Percentiles rank a stretch among this genome's conserved stretches.
Conservation (phyloP, 2,329 filamentous ascomycete genomes). For the Sphaerostilbella broomeana region DNA sequence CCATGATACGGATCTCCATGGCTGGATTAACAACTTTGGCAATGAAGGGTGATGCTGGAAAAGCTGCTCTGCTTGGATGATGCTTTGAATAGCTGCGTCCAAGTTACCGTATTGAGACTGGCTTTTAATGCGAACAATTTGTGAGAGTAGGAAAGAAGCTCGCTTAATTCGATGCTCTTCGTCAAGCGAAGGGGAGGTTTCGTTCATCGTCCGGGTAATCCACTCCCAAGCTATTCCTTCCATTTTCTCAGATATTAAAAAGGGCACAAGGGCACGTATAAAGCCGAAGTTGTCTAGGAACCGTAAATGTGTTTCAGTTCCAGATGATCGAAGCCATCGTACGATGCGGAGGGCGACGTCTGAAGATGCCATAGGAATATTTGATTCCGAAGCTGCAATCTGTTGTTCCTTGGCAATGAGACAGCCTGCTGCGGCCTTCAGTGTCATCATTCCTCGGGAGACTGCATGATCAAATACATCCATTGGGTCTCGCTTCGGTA, state of each 20-base stretch:
- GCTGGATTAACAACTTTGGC: constrained; percentile 30
- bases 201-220: constrained; percentile 37
- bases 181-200: constrained; percentile 16
- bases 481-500: constrained; percentile 38
- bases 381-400: constrained; percentile 22
- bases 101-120: constrained; percentile 35
- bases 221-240: constrained; percentile 48
- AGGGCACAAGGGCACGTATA: constrained; percentile 37
- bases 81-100: constrained; percentile 42
- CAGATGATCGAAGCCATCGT: constrained; percentile 48
- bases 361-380: constrained; percentile 31
- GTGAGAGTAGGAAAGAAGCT: constrained; percentile 29
- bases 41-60: constrained; percentile 32
- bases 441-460: constrained; percentile 49
- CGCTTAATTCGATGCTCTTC: constrained; percentile 22
- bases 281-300: constrained; percentile 39
- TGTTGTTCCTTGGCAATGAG: constrained; percentile 41
- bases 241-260: constrained; percentile 46
- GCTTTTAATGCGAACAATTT: constrained; percentile 38
- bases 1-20: constrained; percentile 46
- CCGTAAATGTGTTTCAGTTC: constrained; percentile 37
- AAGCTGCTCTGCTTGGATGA: constrained; percentile 40
- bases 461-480: constrained; percentile 52
- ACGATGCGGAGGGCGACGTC: constrained; percentile 43
- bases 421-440: constrained; percentile 47